Conservation (phyloP, 345 rosid genomes). For the Eucalyptus erythrocorys region DNA sequence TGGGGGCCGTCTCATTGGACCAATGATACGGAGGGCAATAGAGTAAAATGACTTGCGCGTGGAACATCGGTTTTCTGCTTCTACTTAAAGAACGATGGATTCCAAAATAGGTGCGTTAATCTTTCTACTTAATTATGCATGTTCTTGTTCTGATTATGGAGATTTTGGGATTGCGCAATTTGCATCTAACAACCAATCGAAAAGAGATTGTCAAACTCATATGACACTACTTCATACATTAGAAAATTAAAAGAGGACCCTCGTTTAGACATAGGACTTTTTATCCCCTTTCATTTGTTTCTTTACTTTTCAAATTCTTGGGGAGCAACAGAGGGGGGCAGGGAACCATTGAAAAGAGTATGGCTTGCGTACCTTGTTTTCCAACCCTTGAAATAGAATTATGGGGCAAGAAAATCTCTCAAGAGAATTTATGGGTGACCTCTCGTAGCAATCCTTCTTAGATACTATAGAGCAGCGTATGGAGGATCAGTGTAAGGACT, state of each 20-base stretch:
- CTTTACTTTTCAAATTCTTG: not conserved
- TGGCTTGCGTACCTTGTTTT: conserved; percentile 55
- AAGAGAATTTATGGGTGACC: conserved; percentile 77
- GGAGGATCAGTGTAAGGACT: not conserved
- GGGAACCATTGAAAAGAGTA: not conserved
- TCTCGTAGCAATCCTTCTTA: conserved; percentile 57
- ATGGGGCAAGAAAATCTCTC: conserved; percentile 85
- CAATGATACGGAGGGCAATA: no score
- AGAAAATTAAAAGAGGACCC: not conserved
- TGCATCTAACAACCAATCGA: no score
- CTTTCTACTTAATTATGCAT: no score
- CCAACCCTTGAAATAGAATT: conserved; percentile 85
- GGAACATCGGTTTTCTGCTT: no score
- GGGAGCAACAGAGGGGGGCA: not conserved
- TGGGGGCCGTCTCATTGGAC: no score
- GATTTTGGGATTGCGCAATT: no score
- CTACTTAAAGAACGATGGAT: no score
- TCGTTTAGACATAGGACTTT: not conserved
- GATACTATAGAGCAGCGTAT: conserved; percentile 27
- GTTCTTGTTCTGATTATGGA: no score
- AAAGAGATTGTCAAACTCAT: not conserved
- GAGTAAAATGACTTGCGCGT: no score
- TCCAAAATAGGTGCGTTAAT: no score
- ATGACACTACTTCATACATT: not conserved
- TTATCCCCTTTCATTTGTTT: not conserved